These are phyloP conservation scores for Diplodia seriata DNA, from an alignment of 2,329 filamentous ascomycete species.

Conservation along the genomic window DNA sequence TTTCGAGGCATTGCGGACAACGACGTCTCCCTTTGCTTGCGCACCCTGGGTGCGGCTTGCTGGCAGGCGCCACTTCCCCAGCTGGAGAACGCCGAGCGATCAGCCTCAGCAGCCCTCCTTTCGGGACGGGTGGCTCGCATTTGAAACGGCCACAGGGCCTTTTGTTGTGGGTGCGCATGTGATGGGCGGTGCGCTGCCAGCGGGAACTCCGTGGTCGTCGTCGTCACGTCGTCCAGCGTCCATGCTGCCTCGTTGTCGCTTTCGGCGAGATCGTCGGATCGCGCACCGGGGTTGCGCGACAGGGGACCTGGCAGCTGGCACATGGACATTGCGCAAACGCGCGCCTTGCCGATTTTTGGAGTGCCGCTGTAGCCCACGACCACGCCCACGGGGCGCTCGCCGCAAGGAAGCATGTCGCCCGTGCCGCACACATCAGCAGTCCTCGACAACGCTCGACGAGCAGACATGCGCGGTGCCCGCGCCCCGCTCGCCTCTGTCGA, in stretches of 20 bases:
- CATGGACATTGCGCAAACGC: conserved; percentile 27
- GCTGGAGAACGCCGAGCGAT: conserved; percentile 24
- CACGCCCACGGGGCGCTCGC: conserved; percentile 19
- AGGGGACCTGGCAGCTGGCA: conserved; percentile 23
- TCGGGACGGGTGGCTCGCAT: conserved; percentile 14
- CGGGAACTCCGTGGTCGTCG: conserved; percentile 1
- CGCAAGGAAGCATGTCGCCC: conserved; percentile 18
- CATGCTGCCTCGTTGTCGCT: conserved; percentile 20
- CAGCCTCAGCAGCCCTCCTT: conserved; percentile 23
- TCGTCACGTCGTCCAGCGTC: conserved; percentile 10
- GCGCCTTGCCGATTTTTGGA: conserved; percentile 27
- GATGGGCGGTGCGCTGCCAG: conserved; percentile 18
- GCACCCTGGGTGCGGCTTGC: conserved; percentile 17
- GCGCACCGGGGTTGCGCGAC: conserved; percentile 19
- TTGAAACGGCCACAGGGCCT: conserved; percentile 17
- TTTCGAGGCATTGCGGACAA: conserved; percentile 19
- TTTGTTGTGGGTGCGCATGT: conserved; percentile 10
- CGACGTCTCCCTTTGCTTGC: conserved; percentile 22
- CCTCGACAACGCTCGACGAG: background rate
- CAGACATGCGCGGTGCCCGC: background rate
- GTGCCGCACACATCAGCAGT: conserved; percentile 19
- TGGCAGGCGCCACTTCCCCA: conserved; percentile 29
- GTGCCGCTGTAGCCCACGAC: conserved; percentile 23
- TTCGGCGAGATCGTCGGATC: conserved; percentile 29
- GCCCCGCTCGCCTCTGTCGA: background rate